Evolutionary conservation across 805 yeast species (phyloP).

Genomic region (Starmera dryadoides): DNA sequence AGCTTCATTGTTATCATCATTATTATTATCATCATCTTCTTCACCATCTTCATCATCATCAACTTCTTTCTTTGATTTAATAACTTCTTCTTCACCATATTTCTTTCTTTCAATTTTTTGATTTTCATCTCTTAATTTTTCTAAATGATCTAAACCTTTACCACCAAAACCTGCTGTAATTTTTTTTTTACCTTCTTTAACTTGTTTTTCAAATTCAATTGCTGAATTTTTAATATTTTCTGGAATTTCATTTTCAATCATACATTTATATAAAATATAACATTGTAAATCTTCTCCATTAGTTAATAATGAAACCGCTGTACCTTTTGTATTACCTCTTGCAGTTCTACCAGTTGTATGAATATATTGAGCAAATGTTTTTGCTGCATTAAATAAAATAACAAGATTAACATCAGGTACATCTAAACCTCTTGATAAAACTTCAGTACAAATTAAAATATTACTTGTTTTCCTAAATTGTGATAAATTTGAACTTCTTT

Average conservation of each 20-base stretch:
- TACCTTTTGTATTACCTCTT: conserved; percentile 70
- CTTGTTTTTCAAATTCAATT: conserved; percentile 45
- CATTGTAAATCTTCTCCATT: conserved; percentile 63
- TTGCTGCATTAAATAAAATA: conserved; percentile 75
- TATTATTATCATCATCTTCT: conserved; percentile 20
- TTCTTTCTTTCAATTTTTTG: conserved; percentile 42
- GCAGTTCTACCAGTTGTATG: conserved; percentile 97
- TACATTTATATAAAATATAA: conserved; percentile 38
- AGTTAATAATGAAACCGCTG: conserved; percentile 66
- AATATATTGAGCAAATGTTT: conserved; percentile 89
- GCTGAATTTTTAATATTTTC: conserved; percentile 43
- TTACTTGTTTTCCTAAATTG: conserved; percentile 55
- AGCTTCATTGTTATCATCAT: conserved; percentile 11
- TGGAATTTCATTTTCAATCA: conserved; percentile 50
- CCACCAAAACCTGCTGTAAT: conserved; percentile 86
- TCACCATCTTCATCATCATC: conserved; percentile 8
- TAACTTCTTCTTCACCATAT: conserved; percentile 34
- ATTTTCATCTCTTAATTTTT: conserved; percentile 47
- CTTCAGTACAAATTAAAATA: conserved; percentile 83
- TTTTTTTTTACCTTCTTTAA: conserved; percentile 59
- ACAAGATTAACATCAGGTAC: conserved; percentile 82
- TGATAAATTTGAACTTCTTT: conserved; percentile 65
- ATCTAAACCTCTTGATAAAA: conserved; percentile 92
- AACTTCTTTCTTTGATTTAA: conserved; percentile 7
- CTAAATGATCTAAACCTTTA: conserved; percentile 76